Percentiles rank a stretch among this genome's conserved stretches.
These are phyloP conservation scores for Fusarium sp. DNA, from an alignment of 2,329 filamentous ascomycete species.

Conservation along the genomic window DNA sequence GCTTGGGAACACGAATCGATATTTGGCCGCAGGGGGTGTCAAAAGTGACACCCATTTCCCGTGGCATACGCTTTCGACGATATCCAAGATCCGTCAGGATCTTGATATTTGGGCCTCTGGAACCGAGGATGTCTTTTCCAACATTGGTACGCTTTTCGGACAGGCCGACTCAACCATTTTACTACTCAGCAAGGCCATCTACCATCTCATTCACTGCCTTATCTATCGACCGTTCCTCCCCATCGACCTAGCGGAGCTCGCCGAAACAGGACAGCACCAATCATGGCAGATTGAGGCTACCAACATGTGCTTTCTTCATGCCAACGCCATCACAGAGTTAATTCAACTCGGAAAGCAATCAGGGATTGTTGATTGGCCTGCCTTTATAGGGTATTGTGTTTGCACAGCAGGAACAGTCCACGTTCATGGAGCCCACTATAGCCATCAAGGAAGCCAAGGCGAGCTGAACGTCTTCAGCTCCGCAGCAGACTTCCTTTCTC, in stretches of 20 bases:
- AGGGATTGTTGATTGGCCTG: conserved; percentile 84
- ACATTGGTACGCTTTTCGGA: conserved; percentile 79
- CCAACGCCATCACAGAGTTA: conserved; percentile 87
- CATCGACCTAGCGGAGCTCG: conserved; percentile 84
- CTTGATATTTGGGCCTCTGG: conserved; percentile 88
- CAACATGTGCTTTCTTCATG: conserved; percentile 86
- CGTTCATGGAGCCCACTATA: conserved; percentile 87
- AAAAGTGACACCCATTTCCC: conserved; percentile 93
- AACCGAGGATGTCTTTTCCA: conserved; percentile 83
- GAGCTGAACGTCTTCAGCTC: conserved; percentile 73
- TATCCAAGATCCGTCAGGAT: conserved; percentile 88
- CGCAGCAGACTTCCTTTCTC: conserved; percentile 77
- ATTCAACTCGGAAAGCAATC: conserved; percentile 83
- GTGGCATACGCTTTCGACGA: conserved; percentile 87
- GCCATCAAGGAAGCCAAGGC: conserved; percentile 61
- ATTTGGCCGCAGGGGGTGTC: conserved; percentile 85
- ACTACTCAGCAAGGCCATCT: conserved; percentile 86
- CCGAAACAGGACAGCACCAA: conserved; percentile 85
- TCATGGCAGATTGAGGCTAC: conserved; percentile 95
- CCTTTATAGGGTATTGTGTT: conserved; percentile 88
- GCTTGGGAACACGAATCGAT: conserved; percentile 84
- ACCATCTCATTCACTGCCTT: conserved; percentile 87
- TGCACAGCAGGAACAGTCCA: conserved; percentile 90
- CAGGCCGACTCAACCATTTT: conserved; percentile 83
- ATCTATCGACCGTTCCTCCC: conserved; percentile 90